Conservation (phyloP, 1,139 yeast species). For the Debaryomyces coudertii region DNA sequence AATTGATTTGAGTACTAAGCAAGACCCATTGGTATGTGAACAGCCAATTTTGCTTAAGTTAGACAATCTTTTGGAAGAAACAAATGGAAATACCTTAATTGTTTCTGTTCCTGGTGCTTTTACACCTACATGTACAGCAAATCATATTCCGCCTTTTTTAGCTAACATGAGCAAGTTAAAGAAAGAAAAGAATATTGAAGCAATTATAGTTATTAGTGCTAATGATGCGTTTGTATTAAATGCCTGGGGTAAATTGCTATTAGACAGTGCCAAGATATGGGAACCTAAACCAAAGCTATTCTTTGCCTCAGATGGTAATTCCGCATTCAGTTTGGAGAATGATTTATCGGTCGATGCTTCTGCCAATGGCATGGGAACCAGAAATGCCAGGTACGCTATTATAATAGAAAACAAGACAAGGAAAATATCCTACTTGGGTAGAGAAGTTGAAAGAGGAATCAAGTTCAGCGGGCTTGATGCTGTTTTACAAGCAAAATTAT, state of each 20-base stretch:
- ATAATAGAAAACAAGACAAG: constrained; percentile 49
- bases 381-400: constrained; percentile 77
- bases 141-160: constrained; percentile 79
- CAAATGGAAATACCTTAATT: constrained; percentile 55
- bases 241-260: constrained; percentile 77
- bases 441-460: constrained; percentile 34
- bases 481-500: constrained; percentile 18
- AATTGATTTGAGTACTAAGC: constrained; percentile 36
- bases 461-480: constrained; percentile 30
- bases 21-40: constrained; percentile 55
- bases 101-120: constrained; percentile 92
- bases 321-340: constrained; percentile 54
- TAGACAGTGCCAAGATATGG: constrained; percentile 28
- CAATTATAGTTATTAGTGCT: constrained; percentile 66
- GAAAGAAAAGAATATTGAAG: constrained; percentile 62
- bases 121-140: constrained; percentile 85
- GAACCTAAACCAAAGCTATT: constrained; percentile 47
- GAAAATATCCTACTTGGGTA: constrained; percentile 22
- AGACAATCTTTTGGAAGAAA: constrained; percentile 28
- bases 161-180: constrained; percentile 52
- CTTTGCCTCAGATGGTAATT: constrained; percentile 78
- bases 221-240: constrained; percentile 76
- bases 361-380: constrained; percentile 56
- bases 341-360: constrained; percentile 52
- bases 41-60: constrained; percentile 29